phyloP scores from a whole-genome alignment of 2,329 filamentous ascomycete species.

The Botrytis paeoniae region DNA sequence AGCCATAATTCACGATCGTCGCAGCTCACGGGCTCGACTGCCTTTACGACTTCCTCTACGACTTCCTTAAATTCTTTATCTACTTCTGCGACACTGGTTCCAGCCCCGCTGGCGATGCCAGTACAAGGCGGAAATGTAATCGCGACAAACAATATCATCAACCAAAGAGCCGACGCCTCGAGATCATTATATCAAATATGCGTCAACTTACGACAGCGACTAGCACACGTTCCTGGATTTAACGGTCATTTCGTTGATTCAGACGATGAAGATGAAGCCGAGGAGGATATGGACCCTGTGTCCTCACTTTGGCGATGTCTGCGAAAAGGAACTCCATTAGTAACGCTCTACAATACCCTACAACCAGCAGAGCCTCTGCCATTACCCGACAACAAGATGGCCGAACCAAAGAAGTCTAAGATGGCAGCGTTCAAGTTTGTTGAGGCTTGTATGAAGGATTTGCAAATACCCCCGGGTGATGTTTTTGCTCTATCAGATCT shows the following conservation, averaged over 20 bases:
- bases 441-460: conserved; percentile 76
- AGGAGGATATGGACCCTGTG: conserved; percentile 73
- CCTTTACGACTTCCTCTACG: conserved; percentile 43
- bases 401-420: conserved; percentile 77
- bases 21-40: conserved; percentile 61
- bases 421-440: conserved; percentile 90
- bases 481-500: conserved; percentile 91
- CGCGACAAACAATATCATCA: conserved; percentile 92
- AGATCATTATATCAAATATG: conserved; percentile 95
- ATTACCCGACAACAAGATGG: conserved; percentile 60
- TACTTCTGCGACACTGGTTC: conserved; percentile 37
- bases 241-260: conserved; percentile 71
- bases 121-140: conserved; percentile 60
- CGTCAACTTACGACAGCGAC: conserved; percentile 74
- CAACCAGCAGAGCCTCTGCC: conserved; percentile 63
- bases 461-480: conserved; percentile 74
- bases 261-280: conserved; percentile 62
- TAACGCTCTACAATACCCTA: conserved; percentile 85
- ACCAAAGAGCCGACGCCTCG: conserved; percentile 89
- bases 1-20: conserved; percentile 49
- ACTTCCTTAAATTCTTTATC: conserved; percentile 37
- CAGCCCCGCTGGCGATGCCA: conserved; percentile 37
- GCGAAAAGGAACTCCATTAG: conserved; percentile 75
- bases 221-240: conserved; percentile 82
- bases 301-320: conserved; percentile 88